Evolutionary conservation across 495 filamentous ascomycete genomes (phyloP).

Genomic region (Penicillium crystallinum): DNA sequence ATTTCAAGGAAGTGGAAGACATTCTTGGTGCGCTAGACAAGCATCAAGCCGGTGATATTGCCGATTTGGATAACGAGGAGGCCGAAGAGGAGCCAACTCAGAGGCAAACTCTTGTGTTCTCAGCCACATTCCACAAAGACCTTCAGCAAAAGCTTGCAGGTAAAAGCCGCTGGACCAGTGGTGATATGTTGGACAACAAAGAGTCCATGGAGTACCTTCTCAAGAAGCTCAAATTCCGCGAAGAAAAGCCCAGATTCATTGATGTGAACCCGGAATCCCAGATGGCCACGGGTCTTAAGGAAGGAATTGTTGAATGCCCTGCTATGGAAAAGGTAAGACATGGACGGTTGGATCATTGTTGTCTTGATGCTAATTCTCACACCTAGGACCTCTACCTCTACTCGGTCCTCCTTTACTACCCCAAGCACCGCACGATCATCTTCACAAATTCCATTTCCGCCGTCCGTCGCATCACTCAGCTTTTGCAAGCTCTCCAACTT

Average conservation of each 20-base stretch:
- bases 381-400: constrained; percentile 85
- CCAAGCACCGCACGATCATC: constrained; percentile 71
- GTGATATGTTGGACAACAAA: constrained; percentile 60
- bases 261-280: constrained; percentile 84
- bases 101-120: constrained; percentile 87
- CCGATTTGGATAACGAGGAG: constrained; percentile 34
- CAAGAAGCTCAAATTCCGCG: constrained; percentile 80
- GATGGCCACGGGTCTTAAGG: constrained; percentile 80
- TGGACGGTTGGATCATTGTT: background rate
- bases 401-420: constrained; percentile 75
- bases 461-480: constrained; percentile 77
- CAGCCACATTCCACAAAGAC: constrained; percentile 87
- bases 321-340: constrained; percentile 80
- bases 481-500: constrained; percentile 78
- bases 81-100: constrained; percentile 14
- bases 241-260: constrained; percentile 79
- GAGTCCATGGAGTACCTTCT: constrained; percentile 91
- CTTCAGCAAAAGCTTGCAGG: constrained; percentile 85
- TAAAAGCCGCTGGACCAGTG: constrained; percentile 51
- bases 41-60: constrained; percentile 31
- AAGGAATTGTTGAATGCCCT: constrained; percentile 86
- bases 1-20: constrained; percentile 90
- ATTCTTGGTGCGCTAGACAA: constrained; percentile 73
- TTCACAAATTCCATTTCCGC: constrained; percentile 96
- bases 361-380: constrained; percentile 7